Conservation (phyloP, 441 rosid species). For the Raphanus hybrid region DNA sequence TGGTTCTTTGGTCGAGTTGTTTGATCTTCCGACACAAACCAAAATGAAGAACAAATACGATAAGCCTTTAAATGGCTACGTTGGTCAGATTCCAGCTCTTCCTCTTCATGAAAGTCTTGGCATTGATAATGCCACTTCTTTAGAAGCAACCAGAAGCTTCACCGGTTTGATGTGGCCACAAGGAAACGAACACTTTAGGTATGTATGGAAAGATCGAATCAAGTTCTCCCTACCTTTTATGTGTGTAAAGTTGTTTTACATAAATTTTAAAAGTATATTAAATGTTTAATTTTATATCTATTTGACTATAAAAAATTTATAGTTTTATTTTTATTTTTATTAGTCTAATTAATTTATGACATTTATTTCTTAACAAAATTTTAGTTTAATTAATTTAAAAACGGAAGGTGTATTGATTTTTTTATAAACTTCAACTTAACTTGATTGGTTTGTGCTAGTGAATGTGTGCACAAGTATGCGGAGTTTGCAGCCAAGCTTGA, state of each 20-base stretch:
- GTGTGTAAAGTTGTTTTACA: too few relatives aligned
- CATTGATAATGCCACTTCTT: conserved; percentile 59
- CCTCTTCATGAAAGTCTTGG: conserved; percentile 83
- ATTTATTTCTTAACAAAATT: too few relatives aligned
- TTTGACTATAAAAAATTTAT: too few relatives aligned
- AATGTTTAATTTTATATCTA: too few relatives aligned
- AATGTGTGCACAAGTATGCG: conserved; percentile 48
- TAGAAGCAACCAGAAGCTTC: conserved; percentile 56
- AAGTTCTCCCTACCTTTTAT: too few relatives aligned
- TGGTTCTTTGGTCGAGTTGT: conserved; percentile 53
- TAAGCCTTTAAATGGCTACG: conserved; percentile 65
- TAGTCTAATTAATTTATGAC: too few relatives aligned
- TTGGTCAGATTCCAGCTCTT: conserved; percentile 65
- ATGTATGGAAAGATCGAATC: neutral
- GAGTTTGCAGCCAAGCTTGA: conserved; percentile 58
- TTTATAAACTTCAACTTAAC: too few relatives aligned
- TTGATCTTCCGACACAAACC: conserved; percentile 65
- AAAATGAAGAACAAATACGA: conserved; percentile 67
- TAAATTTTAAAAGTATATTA: too few relatives aligned
- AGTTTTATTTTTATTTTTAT: too few relatives aligned
- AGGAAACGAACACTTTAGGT: conserved; percentile 70
- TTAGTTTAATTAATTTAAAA: too few relatives aligned
- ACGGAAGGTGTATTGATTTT: too few relatives aligned
- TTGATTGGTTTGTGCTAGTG: conserved; percentile 40
- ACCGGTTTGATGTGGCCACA: conserved; percentile 74